Conservation (phyloP, 2,329 filamentous ascomycete genomes). For the Celoporthe dispersa region DNA sequence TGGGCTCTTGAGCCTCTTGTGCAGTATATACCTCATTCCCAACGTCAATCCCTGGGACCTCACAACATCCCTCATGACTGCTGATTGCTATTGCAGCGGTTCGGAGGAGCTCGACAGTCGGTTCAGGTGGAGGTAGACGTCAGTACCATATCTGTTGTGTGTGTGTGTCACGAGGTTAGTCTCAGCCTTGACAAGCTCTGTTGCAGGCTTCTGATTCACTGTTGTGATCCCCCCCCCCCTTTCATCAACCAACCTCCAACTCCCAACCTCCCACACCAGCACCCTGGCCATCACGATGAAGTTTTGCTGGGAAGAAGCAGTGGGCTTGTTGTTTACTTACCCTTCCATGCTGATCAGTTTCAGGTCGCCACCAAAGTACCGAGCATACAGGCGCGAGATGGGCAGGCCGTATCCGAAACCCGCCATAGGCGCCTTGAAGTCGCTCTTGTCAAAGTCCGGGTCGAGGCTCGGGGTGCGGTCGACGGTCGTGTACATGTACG, state of each 20-base stretch:
- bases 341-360: conserved; percentile 99
- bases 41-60: conserved; percentile 69
- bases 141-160: conserved; percentile 77
- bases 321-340: conserved; percentile 56
- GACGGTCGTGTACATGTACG: conserved; percentile 99
- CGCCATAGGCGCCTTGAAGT: conserved; percentile 99
- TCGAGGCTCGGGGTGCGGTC: conserved; percentile 94
- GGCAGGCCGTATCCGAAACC: conserved; percentile 98
- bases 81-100: conserved; percentile 92
- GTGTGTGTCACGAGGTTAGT: conserved; percentile 30
- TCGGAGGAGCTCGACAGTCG: conserved; percentile 93
- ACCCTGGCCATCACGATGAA: not conserved
- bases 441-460: conserved; percentile 97
- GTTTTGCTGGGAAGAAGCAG: not conserved
- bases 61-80: conserved; percentile 77
- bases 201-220: not conserved
- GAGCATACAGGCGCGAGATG: conserved; percentile 89
- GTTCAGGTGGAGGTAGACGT: conserved; percentile 98
- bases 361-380: conserved; percentile 96
- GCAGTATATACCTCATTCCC: conserved; percentile 51
- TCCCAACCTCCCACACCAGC: not conserved
- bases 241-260: not conserved
- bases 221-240: not conserved
- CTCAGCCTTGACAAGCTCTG: not conserved
- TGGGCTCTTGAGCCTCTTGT: conserved; percentile 67